Conservation (phyloP, 192 early-diverging fungal species). For the Coemansia reversa region DNA sequence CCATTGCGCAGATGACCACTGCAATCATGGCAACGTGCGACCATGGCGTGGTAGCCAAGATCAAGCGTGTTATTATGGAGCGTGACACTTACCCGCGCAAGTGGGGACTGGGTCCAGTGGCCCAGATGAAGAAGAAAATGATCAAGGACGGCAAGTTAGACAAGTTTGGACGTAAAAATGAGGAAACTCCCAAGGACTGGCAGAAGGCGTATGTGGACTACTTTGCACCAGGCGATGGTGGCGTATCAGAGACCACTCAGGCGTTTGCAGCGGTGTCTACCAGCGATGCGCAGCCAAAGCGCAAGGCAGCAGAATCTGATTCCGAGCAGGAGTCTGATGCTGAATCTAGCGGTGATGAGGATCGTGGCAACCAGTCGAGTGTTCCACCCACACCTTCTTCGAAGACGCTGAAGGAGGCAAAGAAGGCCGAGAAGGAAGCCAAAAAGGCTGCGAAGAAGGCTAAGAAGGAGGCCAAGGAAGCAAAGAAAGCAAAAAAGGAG, state of each 20-base stretch:
- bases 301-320: slow-evolving; percentile 36
- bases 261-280: background rate
- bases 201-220: slow-evolving; percentile 76
- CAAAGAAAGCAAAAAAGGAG: slow-evolving; percentile 43
- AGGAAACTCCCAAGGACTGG: slow-evolving; percentile 83
- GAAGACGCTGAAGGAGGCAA: slow-evolving; percentile 26
- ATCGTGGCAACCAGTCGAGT: slow-evolving; percentile 1
- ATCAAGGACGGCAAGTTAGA: slow-evolving; percentile 98
- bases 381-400: slow-evolving; percentile 10
- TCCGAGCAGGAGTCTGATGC: slow-evolving; percentile 33
- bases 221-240: slow-evolving; percentile 14
- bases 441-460: slow-evolving; percentile 36
- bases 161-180: slow-evolving; percentile 91
- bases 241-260: background rate
- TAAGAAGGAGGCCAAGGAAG: slow-evolving; percentile 33
- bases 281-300: slow-evolving; percentile 13
- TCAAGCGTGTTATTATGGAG: slow-evolving; percentile 99
- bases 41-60: slow-evolving; percentile 97
- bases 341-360: slow-evolving; percentile 24
- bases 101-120: slow-evolving; percentile 97
- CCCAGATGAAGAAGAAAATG: slow-evolving; percentile 96
- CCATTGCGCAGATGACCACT: slow-evolving; percentile 95
- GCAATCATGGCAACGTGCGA: slow-evolving; percentile 96
- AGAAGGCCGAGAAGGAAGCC: slow-evolving; percentile 37
- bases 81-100: slow-evolving; percentile 97